Conservation (phyloP, 2,329 filamentous ascomycete genomes). For the Aspergillus flavus region DNA sequence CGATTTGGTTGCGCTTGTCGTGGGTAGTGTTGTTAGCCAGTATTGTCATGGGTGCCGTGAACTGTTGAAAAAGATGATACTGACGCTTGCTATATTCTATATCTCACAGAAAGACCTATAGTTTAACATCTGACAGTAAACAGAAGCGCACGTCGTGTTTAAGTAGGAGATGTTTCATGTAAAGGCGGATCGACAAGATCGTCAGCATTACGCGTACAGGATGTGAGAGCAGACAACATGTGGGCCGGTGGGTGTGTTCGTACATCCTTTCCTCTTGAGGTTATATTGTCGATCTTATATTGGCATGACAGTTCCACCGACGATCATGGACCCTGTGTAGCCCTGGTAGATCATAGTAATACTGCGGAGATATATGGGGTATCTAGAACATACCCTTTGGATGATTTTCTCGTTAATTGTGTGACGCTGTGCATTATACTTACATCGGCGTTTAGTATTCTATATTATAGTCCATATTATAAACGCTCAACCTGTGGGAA, state of each 20-base stretch:
- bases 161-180: background rate
- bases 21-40: background rate
- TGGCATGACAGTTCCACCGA: conserved; percentile 1
- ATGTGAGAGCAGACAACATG: background rate
- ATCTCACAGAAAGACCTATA: too few relatives aligned
- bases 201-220: conserved; percentile 23
- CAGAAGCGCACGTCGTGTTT: background rate
- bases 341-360: background rate
- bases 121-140: background rate
- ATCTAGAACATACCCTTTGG: background rate
- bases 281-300: background rate
- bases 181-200: background rate
- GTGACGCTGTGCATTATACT: background rate
- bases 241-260: conserved; percentile 2
- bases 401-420: background rate
- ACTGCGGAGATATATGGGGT: background rate
- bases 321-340: background rate
- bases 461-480: background rate
- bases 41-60: background rate
- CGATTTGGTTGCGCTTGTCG: background rate
- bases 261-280: conserved; percentile 2
- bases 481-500: too few relatives aligned
- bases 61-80: background rate
- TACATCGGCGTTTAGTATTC: background rate
- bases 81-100: background rate